Evolutionary conservation across 108 stramenopile species (phyloP).

Genomic region (Conticribra weissflogii): DNA sequence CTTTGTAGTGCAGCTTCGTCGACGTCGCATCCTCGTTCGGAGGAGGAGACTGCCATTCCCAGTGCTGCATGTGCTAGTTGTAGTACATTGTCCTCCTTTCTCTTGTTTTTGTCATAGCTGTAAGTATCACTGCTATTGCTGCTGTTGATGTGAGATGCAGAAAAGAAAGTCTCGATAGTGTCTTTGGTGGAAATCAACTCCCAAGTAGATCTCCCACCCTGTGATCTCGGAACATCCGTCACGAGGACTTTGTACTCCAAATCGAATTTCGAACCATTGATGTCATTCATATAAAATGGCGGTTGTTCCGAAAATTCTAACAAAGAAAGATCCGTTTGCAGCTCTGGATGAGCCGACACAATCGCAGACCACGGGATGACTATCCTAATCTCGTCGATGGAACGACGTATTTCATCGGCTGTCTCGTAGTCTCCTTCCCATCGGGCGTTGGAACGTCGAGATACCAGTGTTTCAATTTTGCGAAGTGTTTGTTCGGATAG

Average conservation of each 20-base stretch:
- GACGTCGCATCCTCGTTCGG: constrained; percentile 33
- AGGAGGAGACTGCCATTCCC: constrained; percentile 54
- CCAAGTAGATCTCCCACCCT: constrained; percentile 68
- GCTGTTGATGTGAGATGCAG: too few relatives aligned
- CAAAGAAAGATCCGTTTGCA: not conserved
- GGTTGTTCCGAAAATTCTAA: not conserved
- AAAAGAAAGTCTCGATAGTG: not conserved
- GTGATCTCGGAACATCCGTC: constrained; percentile 57
- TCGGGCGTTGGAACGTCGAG: constrained; percentile 54
- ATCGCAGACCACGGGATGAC: constrained; percentile 30
- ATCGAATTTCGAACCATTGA: too few relatives aligned
- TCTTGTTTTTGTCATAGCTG: not conserved
- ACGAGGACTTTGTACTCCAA: constrained; percentile 42
- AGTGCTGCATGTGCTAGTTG: constrained; percentile 73
- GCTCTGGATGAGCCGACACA: not conserved
- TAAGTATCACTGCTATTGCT: too few relatives aligned
- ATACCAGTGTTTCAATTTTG: constrained; percentile 52
- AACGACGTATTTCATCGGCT: constrained; percentile 55
- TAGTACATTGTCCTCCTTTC: constrained; percentile 50
- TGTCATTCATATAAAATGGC: too few relatives aligned
- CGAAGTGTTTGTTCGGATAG: too few relatives aligned
- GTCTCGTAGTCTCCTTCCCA: constrained; percentile 55
- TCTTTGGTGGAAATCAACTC: constrained; percentile 22
- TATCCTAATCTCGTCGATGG: constrained; percentile 31
- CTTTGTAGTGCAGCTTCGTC: constrained; percentile 19